Evolutionary conservation across 768 basidiomycete species (phyloP).

Genomic region (Suillus tomentosus): DNA sequence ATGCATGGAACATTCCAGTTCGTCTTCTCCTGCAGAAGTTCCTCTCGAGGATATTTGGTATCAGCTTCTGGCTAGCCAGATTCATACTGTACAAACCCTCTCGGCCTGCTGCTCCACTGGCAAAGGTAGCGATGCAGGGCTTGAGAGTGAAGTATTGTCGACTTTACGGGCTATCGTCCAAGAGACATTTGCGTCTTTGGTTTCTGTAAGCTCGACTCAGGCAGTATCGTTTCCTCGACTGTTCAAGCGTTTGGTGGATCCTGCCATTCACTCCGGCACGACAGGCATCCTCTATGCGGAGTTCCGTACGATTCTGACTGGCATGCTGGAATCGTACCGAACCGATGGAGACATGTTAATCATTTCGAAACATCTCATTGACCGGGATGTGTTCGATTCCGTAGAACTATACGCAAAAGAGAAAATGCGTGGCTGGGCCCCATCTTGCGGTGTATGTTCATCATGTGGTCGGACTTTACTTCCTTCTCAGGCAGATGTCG

Average conservation of each 20-base stretch:
- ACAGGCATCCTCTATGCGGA: conserved; percentile 80
- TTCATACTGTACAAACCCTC: conserved; percentile 74
- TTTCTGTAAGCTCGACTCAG: conserved; percentile 79
- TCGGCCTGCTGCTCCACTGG: conserved; percentile 43
- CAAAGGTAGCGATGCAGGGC: conserved; percentile 18
- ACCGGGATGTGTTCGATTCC: conserved; percentile 78
- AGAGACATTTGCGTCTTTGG: conserved; percentile 78
- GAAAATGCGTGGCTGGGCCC: conserved; percentile 63
- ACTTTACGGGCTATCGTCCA: conserved; percentile 77
- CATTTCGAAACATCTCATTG: conserved; percentile 80
- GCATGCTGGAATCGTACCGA: conserved; percentile 96
- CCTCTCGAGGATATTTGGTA: conserved; percentile 89
- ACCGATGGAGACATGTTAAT: conserved; percentile 87
- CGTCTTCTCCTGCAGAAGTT: conserved; percentile 39
- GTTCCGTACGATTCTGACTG: conserved; percentile 85
- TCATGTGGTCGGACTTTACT: conserved; percentile 54
- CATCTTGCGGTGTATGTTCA: conserved; percentile 49
- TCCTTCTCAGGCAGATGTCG: conserved; percentile 22
- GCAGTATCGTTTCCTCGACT: conserved; percentile 88
- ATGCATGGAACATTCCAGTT: conserved; percentile 68
- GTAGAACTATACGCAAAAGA: conserved; percentile 61
- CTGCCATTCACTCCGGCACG: conserved; percentile 51
- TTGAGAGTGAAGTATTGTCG: conserved; percentile 42
- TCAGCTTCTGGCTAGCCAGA: conserved; percentile 77
- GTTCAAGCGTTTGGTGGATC: conserved; percentile 89